phyloP scores from a whole-genome alignment of 495 filamentous ascomycete genomes.

The Lasiosphaeria miniovina region DNA sequence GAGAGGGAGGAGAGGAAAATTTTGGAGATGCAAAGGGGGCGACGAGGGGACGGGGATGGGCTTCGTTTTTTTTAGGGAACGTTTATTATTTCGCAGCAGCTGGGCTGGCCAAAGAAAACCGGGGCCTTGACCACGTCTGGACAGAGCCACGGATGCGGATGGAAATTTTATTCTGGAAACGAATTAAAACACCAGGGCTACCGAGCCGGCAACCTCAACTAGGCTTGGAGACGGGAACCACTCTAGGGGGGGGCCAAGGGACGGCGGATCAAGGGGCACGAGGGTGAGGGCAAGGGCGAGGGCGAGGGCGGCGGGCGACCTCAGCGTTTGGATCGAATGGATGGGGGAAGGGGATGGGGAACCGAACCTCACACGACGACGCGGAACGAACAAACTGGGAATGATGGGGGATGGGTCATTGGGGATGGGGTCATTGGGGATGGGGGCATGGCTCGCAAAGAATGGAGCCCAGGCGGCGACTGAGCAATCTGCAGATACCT shows the following conservation, averaged over 20 bases:
- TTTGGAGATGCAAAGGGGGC: conserved; percentile 29
- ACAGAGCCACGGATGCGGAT: conserved; percentile 42
- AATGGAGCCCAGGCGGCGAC: not conserved
- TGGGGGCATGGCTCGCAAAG: not conserved
- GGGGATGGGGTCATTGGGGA: not conserved
- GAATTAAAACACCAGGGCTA: conserved; percentile 45
- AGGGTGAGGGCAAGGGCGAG: not conserved
- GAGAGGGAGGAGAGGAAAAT: conserved; percentile 45
- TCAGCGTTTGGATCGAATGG: conserved; percentile 3
- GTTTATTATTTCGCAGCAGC: conserved; percentile 40
- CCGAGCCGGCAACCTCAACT: conserved; percentile 14
- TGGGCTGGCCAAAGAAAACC: conserved; percentile 41
- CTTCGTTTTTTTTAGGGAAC: conserved; percentile 45
- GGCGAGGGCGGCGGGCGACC: conserved; percentile 7
- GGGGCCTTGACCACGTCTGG: conserved; percentile 39
- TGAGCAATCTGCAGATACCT: not conserved
- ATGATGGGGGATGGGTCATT: not conserved
- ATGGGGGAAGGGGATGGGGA: conserved; percentile 10
- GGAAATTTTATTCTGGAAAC: conserved; percentile 44
- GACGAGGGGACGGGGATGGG: conserved; percentile 42
- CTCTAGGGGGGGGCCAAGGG: conserved; percentile 12
- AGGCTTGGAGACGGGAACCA: conserved; percentile 23
- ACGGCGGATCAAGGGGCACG: conserved; percentile 19
- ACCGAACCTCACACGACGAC: not conserved
- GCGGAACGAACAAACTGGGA: not conserved